These are phyloP conservation scores for Phytopythium aichiense DNA, from an alignment of 352 stramenopile species.

Conservation along the genomic window DNA sequence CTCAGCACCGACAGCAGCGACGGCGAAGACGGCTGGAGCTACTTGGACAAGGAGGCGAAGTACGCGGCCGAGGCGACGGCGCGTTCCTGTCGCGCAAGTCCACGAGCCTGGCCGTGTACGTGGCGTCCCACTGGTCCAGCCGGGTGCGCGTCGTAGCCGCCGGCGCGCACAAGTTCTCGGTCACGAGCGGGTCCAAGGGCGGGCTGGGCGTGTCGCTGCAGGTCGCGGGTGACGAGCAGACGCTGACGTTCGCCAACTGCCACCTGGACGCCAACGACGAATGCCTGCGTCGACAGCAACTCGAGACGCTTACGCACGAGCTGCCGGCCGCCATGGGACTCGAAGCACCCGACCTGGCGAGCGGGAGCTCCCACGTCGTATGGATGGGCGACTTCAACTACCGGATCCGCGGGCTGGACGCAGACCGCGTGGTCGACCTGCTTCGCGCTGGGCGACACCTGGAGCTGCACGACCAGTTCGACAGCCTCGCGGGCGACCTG, in stretches of 20 bases:
- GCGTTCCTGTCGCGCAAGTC: conserved; percentile 63
- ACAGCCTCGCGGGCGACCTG: conserved; percentile 62
- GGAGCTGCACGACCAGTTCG: conserved; percentile 64
- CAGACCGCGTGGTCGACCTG: conserved; percentile 40
- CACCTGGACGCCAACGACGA: conserved; percentile 66
- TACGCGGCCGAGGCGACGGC: conserved; percentile 55
- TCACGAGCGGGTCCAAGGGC: conserved; percentile 52
- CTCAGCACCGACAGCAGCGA: neutral
- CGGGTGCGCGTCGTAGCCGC: conserved; percentile 43
- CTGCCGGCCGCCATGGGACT: conserved; percentile 39
- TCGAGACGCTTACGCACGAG: conserved; percentile 36
- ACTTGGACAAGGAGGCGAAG: conserved; percentile 28
- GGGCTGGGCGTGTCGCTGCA: conserved; percentile 48
- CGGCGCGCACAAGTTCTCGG: conserved; percentile 59
- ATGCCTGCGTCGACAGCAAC: conserved; percentile 45
- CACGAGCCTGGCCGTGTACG: conserved; percentile 63
- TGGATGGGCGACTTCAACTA: conserved; percentile 87
- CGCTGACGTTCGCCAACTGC: conserved; percentile 63
- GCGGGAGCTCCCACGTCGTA: conserved; percentile 66
- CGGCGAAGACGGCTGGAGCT: neutral
- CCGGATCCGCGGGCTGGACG: conserved; percentile 45
- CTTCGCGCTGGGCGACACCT: conserved; percentile 34
- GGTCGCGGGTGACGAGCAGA: conserved; percentile 36
- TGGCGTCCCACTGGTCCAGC: conserved; percentile 23
- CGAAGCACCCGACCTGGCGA: conserved; percentile 20